A percentile compares a stretch with the other conserved stretches of the same genome.
phyloP scores from a whole-genome alignment of 345 rosid genomes.

The Salix exigua region DNA sequence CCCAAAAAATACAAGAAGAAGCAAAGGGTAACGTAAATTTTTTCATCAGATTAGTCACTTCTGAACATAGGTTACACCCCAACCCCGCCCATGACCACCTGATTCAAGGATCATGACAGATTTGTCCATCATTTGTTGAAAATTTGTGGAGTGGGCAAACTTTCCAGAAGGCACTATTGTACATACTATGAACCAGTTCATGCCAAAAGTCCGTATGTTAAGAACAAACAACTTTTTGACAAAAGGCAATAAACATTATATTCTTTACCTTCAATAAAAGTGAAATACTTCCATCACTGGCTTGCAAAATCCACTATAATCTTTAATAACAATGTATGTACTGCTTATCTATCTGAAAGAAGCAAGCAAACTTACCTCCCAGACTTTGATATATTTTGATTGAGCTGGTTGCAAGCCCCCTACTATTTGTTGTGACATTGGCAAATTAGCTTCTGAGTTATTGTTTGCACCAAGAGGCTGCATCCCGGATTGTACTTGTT shows the following conservation, averaged over 20 bases:
- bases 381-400: conserved; percentile 84
- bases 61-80: not conserved
- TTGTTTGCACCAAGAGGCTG: conserved; percentile 57
- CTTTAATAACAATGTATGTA: not conserved
- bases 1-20: not conserved
- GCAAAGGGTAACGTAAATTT: not conserved
- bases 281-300: not conserved
- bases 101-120: not conserved
- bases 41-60: not conserved
- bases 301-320: conserved; percentile 6
- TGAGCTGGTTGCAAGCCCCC: conserved; percentile 65
- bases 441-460: conserved; percentile 61
- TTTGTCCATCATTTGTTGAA: not conserved
- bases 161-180: not conserved
- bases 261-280: not conserved
- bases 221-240: not conserved
- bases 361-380: conserved; percentile 70
- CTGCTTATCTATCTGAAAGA: too few relatives aligned
- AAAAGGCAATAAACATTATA: not conserved
- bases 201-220: not conserved
- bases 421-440: conserved; percentile 68
- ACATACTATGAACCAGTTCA: not conserved
- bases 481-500: conserved; percentile 65
- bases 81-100: not conserved
- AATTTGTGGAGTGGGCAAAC: not conserved